A percentile compares a stretch with the other conserved stretches of the same genome.
Conservation (phyloP, 2,329 filamentous ascomycete genomes). For the Talaromyces pinophilus region DNA sequence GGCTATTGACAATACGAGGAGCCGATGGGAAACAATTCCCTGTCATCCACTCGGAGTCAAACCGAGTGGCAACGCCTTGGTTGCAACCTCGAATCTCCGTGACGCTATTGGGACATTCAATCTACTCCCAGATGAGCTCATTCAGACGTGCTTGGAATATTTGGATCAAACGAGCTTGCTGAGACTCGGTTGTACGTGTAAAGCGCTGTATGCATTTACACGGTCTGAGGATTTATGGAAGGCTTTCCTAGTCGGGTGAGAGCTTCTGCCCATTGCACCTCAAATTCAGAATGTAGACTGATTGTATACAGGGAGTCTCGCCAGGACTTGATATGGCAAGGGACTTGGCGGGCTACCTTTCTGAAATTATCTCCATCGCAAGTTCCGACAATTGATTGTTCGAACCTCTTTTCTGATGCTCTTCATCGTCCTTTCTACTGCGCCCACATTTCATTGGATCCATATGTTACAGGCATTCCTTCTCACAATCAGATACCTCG, state of each 20-base stretch:
- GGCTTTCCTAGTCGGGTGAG: conserved; percentile 79
- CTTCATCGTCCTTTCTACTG: conserved; percentile 90
- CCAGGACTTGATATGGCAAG: conserved; percentile 65
- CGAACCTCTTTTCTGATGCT: conserved; percentile 82
- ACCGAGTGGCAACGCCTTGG: conserved; percentile 80
- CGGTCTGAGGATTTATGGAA: conserved; percentile 89
- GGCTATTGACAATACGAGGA: conserved; percentile 16
- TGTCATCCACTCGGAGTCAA: conserved; percentile 81
- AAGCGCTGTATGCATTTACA: conserved; percentile 82
- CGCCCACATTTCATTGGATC: conserved; percentile 68
- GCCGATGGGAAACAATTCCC: conserved; percentile 59
- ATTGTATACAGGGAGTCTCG: conserved; percentile 25
- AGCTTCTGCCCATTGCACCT: conserved; percentile 30
- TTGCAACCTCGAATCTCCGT: conserved; percentile 66
- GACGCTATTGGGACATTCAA: conserved; percentile 65
- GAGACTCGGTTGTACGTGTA: conserved; percentile 74
- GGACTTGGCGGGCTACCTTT: conserved; percentile 81
- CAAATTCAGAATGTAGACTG: background rate
- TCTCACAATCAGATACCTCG: conserved; percentile 70
- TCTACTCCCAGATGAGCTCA: conserved; percentile 74
- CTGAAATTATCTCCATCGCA: conserved; percentile 59
- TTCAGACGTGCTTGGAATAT: conserved; percentile 73
- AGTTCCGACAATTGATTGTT: conserved; percentile 67
- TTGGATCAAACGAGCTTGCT: conserved; percentile 66
- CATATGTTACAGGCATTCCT: conserved; percentile 72